phyloP scores from a whole-genome alignment of 257 asterid species.

The Lycium ferocissimum region DNA sequence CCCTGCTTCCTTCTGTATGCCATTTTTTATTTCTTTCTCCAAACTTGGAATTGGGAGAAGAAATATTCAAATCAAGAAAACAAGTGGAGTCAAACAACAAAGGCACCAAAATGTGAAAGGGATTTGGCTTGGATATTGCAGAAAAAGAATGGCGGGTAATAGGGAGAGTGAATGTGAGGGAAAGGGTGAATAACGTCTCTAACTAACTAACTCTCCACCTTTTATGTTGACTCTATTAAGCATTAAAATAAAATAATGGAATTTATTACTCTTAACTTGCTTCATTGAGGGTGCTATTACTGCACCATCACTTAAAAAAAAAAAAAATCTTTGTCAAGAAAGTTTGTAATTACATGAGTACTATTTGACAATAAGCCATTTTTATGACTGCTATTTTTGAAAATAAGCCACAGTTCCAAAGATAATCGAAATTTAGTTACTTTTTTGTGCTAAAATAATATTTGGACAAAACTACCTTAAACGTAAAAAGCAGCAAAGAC shows the following conservation, averaged over 20 bases:
- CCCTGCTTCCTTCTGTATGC: conserved; percentile 40
- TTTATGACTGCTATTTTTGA: too few species aligned
- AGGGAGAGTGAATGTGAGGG: neutral
- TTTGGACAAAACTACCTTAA: too few species aligned
- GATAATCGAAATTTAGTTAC: too few species aligned
- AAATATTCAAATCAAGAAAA: neutral
- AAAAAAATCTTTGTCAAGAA: too few species aligned
- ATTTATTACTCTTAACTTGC: neutral
- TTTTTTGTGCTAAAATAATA: too few species aligned
- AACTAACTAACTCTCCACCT: conserved; percentile 26
- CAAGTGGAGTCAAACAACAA: neutral
- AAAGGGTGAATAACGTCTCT: neutral
- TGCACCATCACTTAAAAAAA: too few species aligned
- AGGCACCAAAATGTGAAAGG: neutral
- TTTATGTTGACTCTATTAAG: neutral
- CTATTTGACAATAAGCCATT: too few species aligned
- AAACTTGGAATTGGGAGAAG: neutral
- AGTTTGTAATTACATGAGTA: too few species aligned
- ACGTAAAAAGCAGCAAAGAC: too few species aligned
- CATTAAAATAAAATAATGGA: neutral
- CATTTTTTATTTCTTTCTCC: conserved; percentile 13
- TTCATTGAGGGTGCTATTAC: too few species aligned
- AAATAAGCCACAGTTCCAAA: too few species aligned
- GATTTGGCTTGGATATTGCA: neutral
- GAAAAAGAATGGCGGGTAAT: neutral